A percentile compares a stretch with the other conserved stretches of the same genome.
These are phyloP conservation scores for Knoxdaviesia capensis DNA, from an alignment of 2,329 filamentous ascomycete species.

Conservation along the genomic window DNA sequence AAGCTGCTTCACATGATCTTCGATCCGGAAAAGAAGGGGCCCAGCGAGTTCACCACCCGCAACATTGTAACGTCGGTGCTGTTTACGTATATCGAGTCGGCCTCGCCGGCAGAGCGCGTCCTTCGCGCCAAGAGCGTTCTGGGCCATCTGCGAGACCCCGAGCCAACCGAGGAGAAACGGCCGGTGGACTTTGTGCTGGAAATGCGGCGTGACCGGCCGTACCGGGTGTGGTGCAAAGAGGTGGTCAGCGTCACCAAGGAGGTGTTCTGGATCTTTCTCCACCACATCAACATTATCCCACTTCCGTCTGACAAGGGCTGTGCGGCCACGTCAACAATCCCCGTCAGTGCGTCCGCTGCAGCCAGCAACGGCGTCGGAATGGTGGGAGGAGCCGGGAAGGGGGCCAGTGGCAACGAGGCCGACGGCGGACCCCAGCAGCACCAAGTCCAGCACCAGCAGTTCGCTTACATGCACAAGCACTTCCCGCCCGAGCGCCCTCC, in stretches of 20 bases:
- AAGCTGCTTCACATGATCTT: slow-evolving; percentile 78
- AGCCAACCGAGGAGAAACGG: slow-evolving; percentile 52
- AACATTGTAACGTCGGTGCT: slow-evolving; percentile 77
- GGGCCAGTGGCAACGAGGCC: slow-evolving; percentile 5
- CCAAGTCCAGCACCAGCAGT: slow-evolving; percentile 13
- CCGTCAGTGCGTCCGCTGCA: no score
- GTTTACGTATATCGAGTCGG: slow-evolving; percentile 67
- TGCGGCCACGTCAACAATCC: slow-evolving; percentile 3
- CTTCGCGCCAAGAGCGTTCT: slow-evolving; percentile 55
- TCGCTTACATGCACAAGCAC: slow-evolving; percentile 42
- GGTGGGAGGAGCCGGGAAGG: no score
- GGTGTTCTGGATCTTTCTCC: slow-evolving; percentile 97
- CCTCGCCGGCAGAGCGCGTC: slow-evolving; percentile 38
- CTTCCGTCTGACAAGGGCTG: slow-evolving; percentile 27
- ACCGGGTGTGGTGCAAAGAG: slow-evolving; percentile 88
- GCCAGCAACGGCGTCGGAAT: no score
- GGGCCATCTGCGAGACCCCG: slow-evolving; percentile 59
- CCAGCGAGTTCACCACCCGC: slow-evolving; percentile 87
- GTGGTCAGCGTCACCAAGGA: slow-evolving; percentile 86
- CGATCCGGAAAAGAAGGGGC: slow-evolving; percentile 94
- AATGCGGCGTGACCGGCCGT: slow-evolving; percentile 73
- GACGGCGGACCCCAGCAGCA: slow-evolving; percentile 3
- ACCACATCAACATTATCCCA: slow-evolving; percentile 75
- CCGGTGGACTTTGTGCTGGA: slow-evolving; percentile 74
- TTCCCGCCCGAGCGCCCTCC: slow-evolving; percentile 78